phyloP scores from a whole-genome alignment of 179 eudicot species.

The Corrigiola litoralis region DNA sequence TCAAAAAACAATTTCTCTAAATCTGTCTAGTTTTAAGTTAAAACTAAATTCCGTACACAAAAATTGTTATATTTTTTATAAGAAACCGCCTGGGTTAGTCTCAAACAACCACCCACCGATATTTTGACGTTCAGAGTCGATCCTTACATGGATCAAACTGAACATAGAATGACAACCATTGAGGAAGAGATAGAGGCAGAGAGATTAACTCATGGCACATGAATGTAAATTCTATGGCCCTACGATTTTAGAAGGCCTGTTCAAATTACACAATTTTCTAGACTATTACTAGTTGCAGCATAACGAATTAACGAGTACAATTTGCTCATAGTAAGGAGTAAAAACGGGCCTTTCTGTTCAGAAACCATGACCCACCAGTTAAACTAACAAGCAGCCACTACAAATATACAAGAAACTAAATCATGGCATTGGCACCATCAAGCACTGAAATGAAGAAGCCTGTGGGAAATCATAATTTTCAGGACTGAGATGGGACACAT shows the following conservation, averaged over 20 bases:
- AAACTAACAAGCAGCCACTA: conserved; percentile 19
- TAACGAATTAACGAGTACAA: neutral
- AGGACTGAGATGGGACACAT: neutral
- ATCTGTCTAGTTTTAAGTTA: too few species aligned
- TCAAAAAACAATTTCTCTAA: too few species aligned
- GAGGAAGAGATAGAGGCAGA: too few species aligned
- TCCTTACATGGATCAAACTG: too few species aligned
- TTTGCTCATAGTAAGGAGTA: neutral
- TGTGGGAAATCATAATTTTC: conserved; percentile 1
- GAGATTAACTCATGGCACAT: neutral
- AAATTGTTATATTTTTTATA: too few species aligned
- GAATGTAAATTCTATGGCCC: neutral
- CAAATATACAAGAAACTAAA: conserved; percentile 23
- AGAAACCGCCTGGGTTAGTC: too few species aligned
- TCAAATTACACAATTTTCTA: conserved; percentile 14
- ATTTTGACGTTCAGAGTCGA: too few species aligned
- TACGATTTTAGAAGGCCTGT: conserved; percentile 2
- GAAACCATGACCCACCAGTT: conserved; percentile 12
- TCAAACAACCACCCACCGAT: too few species aligned
- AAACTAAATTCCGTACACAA: too few species aligned
- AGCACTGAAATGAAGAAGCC: neutral
- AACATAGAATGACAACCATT: too few species aligned
- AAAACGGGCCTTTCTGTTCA: conserved; percentile 11
- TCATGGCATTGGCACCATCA: neutral
- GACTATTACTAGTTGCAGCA: neutral